Evolutionary conservation across 805 yeast species (phyloP).

Genomic region (Candida awuae): DNA sequence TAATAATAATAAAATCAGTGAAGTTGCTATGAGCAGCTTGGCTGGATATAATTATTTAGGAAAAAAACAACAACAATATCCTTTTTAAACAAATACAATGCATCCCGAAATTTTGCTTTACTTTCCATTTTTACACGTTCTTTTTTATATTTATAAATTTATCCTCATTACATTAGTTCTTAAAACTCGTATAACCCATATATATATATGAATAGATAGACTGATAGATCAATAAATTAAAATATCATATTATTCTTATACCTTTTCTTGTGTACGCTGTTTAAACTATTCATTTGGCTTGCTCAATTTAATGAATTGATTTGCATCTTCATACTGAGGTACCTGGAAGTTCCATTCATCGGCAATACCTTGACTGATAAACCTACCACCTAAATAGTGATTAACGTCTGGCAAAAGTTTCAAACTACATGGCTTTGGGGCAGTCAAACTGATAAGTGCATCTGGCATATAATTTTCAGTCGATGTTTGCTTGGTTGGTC

Average conservation of each 20-base stretch:
- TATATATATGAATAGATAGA: slow-evolving; percentile 8
- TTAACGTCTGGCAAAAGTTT: slow-evolving; percentile 34
- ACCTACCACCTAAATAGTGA: slow-evolving; percentile 90
- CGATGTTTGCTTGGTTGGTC: slow-evolving; percentile 43
- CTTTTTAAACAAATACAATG: background rate
- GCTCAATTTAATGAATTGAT: slow-evolving; percentile 40
- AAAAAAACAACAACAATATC: background rate
- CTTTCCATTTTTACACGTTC: too few relatives aligned
- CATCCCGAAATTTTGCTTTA: too few relatives aligned
- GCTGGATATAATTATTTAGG: too few relatives aligned
- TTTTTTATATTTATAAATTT: too few relatives aligned
- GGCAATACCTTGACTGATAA: slow-evolving; percentile 61
- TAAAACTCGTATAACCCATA: background rate
- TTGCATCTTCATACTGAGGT: slow-evolving; percentile 49
- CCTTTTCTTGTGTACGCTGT: slow-evolving; percentile 7
- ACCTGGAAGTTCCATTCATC: slow-evolving; percentile 62
- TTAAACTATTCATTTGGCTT: background rate
- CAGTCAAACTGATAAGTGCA: slow-evolving; percentile 75
- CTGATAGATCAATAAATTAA: slow-evolving; percentile 11
- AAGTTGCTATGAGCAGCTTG: too few relatives aligned
- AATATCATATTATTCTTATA: too few relatives aligned
- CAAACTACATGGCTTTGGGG: slow-evolving; percentile 82
- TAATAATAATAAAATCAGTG: too few relatives aligned
- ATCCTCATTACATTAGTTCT: too few relatives aligned
- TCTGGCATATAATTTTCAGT: slow-evolving; percentile 40